A percentile compares a stretch with the other conserved stretches of the same genome.
phyloP scores from a whole-genome alignment of 352 stramenopile species.

The Plasmopara muralis region DNA sequence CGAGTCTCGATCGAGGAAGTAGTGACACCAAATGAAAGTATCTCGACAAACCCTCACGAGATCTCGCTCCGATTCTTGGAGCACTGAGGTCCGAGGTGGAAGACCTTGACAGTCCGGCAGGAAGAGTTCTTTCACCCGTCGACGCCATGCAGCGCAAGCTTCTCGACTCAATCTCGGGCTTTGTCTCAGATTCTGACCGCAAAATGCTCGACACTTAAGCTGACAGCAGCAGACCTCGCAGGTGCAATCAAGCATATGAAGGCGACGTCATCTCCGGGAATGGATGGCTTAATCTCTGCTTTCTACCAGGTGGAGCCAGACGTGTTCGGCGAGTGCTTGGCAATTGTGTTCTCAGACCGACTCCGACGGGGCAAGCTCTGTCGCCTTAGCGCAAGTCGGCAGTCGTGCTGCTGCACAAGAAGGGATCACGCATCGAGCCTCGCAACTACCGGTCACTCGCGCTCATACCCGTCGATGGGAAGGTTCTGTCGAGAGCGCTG shows the following conservation, averaged over 20 bases:
- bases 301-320: neutral
- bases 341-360: neutral
- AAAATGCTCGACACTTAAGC: neutral
- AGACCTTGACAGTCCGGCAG: neutral
- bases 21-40: neutral
- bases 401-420: neutral
- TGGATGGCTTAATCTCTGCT: neutral
- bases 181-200: neutral
- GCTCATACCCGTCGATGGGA: neutral
- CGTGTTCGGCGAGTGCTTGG: neutral
- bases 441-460: neutral
- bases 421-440: neutral
- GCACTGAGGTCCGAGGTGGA: neutral
- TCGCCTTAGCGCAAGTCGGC: neutral
- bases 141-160: neutral
- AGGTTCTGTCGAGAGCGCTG: neutral
- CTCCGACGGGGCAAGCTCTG: neutral
- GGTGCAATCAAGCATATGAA: neutral
- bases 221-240: neutral
- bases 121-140: neutral
- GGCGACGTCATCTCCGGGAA: neutral
- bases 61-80: neutral
- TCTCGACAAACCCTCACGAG: neutral
- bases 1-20: neutral
- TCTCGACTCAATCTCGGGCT: neutral